A percentile compares a stretch with the other conserved stretches of the same genome.
phyloP scores from a whole-genome alignment of 1,139 yeast species.

The Yamadazyma spencermartinsiae region DNA sequence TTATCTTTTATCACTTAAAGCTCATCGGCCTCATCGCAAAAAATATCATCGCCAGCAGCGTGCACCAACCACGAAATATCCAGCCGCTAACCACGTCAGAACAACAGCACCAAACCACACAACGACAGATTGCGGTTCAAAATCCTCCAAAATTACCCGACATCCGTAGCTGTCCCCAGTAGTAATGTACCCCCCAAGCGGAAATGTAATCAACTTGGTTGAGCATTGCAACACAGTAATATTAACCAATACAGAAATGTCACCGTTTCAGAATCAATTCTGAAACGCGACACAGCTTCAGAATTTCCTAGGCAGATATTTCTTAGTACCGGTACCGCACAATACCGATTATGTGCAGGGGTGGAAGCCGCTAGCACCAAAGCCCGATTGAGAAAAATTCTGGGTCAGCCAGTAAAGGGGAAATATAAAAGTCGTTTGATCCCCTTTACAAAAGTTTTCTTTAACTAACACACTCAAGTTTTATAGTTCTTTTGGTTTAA shows the following conservation, averaged over 20 bases:
- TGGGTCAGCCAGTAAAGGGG: background rate
- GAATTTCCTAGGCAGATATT: background rate
- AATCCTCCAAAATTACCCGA: slow-evolving; percentile 1
- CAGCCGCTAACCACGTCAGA: slow-evolving; percentile 3
- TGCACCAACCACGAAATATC: slow-evolving; percentile 1
- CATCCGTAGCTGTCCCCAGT: no score
- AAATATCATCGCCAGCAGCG: slow-evolving; percentile 1
- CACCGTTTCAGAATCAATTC: slow-evolving; percentile 1
- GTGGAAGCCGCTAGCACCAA: background rate
- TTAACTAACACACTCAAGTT: slow-evolving; percentile 3
- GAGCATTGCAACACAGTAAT: background rate
- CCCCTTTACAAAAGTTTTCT: slow-evolving; percentile 2
- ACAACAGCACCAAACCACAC: no score
- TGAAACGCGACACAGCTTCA: background rate
- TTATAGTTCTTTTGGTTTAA: slow-evolving; percentile 16
- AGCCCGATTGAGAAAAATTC: background rate
- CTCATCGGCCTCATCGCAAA: background rate
- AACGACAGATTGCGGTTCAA: no score
- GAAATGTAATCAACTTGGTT: no score
- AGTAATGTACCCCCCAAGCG: no score
- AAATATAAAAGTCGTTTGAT: slow-evolving; percentile 2
- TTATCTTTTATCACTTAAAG: background rate
- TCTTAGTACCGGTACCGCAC: no score
- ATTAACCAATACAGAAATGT: no score
- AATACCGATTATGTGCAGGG: background rate